Base-by-base conservation (phyloP, 345 rosid genomes). In the Corymbia maculata region DNA sequence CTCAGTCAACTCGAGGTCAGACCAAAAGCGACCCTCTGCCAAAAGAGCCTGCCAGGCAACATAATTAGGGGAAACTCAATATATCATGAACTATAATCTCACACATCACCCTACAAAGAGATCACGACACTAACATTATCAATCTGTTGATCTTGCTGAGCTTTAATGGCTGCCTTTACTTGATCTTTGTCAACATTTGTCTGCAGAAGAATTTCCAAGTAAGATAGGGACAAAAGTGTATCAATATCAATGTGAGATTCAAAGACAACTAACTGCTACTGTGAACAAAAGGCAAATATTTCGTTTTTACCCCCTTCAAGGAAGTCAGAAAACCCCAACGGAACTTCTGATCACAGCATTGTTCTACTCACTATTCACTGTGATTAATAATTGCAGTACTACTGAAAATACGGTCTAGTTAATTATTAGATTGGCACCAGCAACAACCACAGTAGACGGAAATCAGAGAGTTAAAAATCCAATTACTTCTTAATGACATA, bases 151-250 rank as follows among this genome's bases (percentile, higher is more conserved):
- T 98, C 99, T 92, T 98, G 99, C 93, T 98, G 99, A 86, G 99
- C 98, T 91, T 95, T 97, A 85, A 98, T 98, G 85, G 99, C 99
- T 87, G 99, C 99, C 95, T 98, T 97, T 87, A 98, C 95, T 92
- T 95, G 97, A 91, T 96, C 98, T 90, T 92, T 94, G 92, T 98
- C 99, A 90, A 96, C 99, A 85, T 93, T 96, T 85, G 92, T 93
- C 99, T 98, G 97, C 86, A 93, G 55, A 91, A 19, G 47, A 52
- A 79, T 88, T 90, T 90, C 87, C 64, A 16, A 9, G 57, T 86
- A 45, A 16, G 79, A 44, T 47, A 28, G 11, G 30, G 84, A 13
- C 52, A 32, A 51, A 85, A 49, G 82, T 70, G 47, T 5, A 36
- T 42, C 82, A 19, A 36, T 36, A 32, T 70, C 80, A 70, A 70